These are phyloP conservation scores for Epicoccum nigrum DNA, from an alignment of 2,329 filamentous ascomycete genomes.

Conservation along the genomic window DNA sequence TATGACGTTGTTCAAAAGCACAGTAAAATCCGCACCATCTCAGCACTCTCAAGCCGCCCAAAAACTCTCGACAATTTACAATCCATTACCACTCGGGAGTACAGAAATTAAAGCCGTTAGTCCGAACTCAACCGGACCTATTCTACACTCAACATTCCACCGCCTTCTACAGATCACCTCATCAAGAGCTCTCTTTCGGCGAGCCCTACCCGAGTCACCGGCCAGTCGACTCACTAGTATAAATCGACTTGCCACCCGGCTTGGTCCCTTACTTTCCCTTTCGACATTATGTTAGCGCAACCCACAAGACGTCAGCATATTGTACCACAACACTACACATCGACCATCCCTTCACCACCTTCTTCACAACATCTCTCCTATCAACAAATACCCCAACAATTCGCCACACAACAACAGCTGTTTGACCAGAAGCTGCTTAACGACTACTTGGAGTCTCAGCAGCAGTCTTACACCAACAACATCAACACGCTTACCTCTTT, in stretches of 20 bases:
- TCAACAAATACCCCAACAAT: slow-evolving; percentile 34
- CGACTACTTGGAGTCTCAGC: slow-evolving; percentile 48
- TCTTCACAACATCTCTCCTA: slow-evolving; percentile 38
- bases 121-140: slow-evolving; percentile 35
- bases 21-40: slow-evolving; percentile 26
- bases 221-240: slow-evolving; percentile 40
- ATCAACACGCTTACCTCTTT: slow-evolving; percentile 33
- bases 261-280: slow-evolving; percentile 38
- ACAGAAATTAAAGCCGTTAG: slow-evolving; percentile 31
- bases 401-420: slow-evolving; percentile 35
- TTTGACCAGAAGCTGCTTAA: slow-evolving; percentile 45
- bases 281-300: slow-evolving; percentile 47
- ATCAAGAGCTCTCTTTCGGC: slow-evolving; percentile 28
- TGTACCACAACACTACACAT: slow-evolving; percentile 27
- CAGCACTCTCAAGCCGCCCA: slow-evolving; percentile 29
- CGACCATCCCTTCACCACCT: slow-evolving; percentile 40
- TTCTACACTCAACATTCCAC: slow-evolving; percentile 32
- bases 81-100: slow-evolving; percentile 29
- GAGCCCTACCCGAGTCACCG: slow-evolving; percentile 37
- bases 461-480: slow-evolving; percentile 32
- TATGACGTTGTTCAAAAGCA: slow-evolving; percentile 21
- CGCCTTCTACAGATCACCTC: slow-evolving; percentile 41
- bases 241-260: slow-evolving; percentile 48
- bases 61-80: slow-evolving; percentile 45
- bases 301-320: slow-evolving; percentile 47